phyloP scores from a whole-genome alignment of 805 yeast genomes.

The Hanseniaspora vineae region DNA sequence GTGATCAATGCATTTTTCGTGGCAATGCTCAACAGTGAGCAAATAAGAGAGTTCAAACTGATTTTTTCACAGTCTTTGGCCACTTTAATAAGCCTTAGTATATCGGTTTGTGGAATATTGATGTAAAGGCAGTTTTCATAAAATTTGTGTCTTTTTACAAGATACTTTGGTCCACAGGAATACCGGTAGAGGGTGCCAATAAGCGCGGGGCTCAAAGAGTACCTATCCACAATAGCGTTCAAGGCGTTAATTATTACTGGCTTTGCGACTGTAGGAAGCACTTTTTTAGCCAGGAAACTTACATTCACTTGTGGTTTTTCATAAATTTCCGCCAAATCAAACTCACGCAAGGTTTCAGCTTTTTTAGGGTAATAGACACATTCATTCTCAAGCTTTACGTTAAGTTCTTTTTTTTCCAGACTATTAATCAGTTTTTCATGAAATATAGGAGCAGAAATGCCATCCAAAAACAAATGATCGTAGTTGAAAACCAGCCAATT shows the following conservation, averaged over 20 bases:
- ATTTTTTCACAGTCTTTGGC: not conserved
- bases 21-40: not conserved
- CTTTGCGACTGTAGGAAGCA: not conserved
- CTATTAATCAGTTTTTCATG: not conserved
- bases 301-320: not conserved
- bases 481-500: conserved; percentile 2
- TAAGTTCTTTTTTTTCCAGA: not conserved
- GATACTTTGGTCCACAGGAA: not conserved
- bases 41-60: not conserved
- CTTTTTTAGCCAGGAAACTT: not conserved
- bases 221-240: not conserved
- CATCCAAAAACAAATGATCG: conserved; percentile 4
- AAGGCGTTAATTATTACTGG: not conserved
- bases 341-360: not conserved
- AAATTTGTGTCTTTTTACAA: not conserved
- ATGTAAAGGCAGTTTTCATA: not conserved
- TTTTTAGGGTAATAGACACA: not conserved
- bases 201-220: not conserved
- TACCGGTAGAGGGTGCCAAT: not conserved
- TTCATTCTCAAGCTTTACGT: too few relatives aligned
- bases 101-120: not conserved
- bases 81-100: not conserved
- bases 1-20: not conserved
- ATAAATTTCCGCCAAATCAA: not conserved
- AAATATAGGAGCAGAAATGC: conserved; percentile 3